Evolutionary conservation across 768 basidiomycete genomes (phyloP), one percentile per base, ranked within the genome.

Genomic region (Trametes gibbosa): DNA sequence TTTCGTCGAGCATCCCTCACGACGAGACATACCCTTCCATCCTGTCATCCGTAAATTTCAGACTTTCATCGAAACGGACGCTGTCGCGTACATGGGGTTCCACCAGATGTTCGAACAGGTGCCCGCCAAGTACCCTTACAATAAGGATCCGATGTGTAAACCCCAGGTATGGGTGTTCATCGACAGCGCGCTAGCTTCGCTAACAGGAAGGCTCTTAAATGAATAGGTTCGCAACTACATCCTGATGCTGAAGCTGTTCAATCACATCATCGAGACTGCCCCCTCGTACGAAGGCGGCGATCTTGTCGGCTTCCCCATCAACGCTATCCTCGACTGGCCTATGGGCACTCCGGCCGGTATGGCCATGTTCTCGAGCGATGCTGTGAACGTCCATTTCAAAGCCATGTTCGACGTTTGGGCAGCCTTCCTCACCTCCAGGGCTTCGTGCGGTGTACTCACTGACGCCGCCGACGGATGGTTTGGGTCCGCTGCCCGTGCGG

Each of bases 381-480:
- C 70, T 49, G 76, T 85, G 53, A 86, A 86, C 56, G 64, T 43
- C 0, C 65, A 72, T 49, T 68, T 85, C 62, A 79, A 81, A 62
- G 76, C 75, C 37, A 67, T 85, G 52, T 76, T 86, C 60, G 70
- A 79, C 45, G 72, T 70, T 23, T 87, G 84, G 83, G 72, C 73
- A 10, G 62, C 54, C 10, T 84, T 72, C 72, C 79, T 86, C 47
- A 64, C 66, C 7, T 77, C 79, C 1, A 68, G 73, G 2, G 74
- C 67, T 3, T 85, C 83, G 0, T 65, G 72, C 42, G 50, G 68
- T 16, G 81, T 81, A 19, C 73, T 86, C 49, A 72, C 63, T 55
- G 47, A 62, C 7, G 66, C 65, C 17, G 63, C 70, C 0, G 68
- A 72, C n/a, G 80, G 81, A 0, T 86, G 84, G 84, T 79, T 86